Percentiles rank a stretch among this genome's conserved stretches.
Conservation (phyloP, 78 protist genomes). For the Monosiga brevicollis region DNA sequence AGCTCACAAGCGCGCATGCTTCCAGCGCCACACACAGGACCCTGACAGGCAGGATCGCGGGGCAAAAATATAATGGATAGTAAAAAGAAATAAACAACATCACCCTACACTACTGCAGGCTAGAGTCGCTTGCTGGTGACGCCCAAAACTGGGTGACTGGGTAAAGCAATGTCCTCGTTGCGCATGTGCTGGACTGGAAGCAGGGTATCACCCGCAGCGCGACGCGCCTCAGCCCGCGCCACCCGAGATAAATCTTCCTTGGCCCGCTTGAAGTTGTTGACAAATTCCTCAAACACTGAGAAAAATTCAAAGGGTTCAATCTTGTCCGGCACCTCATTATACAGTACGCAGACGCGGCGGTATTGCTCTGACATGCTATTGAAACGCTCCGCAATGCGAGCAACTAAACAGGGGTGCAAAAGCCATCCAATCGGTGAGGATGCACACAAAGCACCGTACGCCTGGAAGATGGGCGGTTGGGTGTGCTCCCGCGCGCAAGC, state of each 20-base stretch:
- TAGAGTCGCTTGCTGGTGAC: not conserved
- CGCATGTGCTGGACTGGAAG: not conserved
- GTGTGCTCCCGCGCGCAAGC: too few species aligned
- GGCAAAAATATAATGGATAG: too few species aligned
- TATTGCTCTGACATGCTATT: not conserved
- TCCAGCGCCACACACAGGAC: too few species aligned
- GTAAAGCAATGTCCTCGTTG: not conserved
- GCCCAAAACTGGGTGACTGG: not conserved
- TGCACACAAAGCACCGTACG: not conserved
- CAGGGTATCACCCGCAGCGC: not conserved
- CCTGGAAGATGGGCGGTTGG: too few species aligned
- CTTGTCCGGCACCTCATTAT: not conserved
- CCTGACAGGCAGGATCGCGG: too few species aligned
- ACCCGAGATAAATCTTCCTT: not conserved
- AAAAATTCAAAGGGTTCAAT: not conserved
- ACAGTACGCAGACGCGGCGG: not conserved
- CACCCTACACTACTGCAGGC: too few species aligned
- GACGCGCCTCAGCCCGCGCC: not conserved
- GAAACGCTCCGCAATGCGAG: not conserved
- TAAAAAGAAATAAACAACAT: too few species aligned
- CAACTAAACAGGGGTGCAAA: not conserved
- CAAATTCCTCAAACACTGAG: not conserved
- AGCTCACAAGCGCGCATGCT: too few species aligned
- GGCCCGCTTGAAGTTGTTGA: not conserved
- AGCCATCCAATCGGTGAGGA: not conserved